Conservation (phyloP, 2,329 filamentous ascomycete species). For the Fusarium anthophilum region DNA sequence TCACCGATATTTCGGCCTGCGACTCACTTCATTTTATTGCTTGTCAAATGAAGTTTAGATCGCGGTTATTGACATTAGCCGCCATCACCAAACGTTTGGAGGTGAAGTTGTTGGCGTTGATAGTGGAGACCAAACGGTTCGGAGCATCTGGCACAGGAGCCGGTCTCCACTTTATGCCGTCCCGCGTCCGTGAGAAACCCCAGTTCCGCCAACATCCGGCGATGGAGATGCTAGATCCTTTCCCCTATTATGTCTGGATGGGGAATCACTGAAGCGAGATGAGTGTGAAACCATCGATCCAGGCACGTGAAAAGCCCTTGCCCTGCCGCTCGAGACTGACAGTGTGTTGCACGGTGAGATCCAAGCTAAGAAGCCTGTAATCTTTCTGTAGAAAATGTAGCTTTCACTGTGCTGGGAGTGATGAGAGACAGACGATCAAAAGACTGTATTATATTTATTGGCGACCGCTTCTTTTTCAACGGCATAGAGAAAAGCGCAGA, state of each 20-base stretch:
- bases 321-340: too few species aligned
- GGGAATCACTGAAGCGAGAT: neutral
- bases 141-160: neutral
- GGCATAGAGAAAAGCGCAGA: too few species aligned
- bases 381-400: rapidly evolving
- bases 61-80: neutral
- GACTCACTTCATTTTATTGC: neutral
- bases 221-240: too few species aligned
- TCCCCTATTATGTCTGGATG: too few species aligned
- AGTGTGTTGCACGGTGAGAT: too few species aligned
- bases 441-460: neutral
- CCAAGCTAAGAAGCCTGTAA: neutral
- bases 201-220: neutral
- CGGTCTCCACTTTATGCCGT: neutral
- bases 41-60: neutral
- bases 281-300: neutral
- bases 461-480: too few species aligned
- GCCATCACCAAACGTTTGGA: neutral
- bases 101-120: neutral
- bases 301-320: too few species aligned
- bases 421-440: too few species aligned
- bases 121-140: neutral
- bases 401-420: neutral
- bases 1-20: neutral
- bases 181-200: neutral